Evolutionary conservation across 139 green algal species (phyloP).

Genomic region (Chlamydomonas applanata): DNA sequence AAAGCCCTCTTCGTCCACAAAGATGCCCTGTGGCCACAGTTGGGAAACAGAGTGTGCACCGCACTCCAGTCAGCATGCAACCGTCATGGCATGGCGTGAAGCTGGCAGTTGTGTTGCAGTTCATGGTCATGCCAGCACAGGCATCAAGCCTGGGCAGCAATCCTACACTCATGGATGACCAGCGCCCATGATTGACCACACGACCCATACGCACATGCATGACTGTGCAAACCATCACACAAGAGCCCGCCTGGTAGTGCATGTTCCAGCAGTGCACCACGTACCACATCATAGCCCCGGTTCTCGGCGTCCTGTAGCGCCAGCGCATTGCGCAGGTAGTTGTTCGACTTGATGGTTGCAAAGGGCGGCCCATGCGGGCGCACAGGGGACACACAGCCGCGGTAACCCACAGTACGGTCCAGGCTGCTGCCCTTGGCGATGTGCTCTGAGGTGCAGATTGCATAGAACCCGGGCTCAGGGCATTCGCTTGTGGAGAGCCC

Average conservation of each 20-base stretch:
- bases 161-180: too few species aligned
- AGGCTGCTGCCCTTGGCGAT: slow-evolving; percentile 20
- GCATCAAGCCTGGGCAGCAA: too few species aligned
- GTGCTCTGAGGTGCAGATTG: slow-evolving; percentile 46
- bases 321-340: slow-evolving; percentile 66
- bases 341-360: slow-evolving; percentile 58
- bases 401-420: slow-evolving; percentile 42
- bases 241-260: too few species aligned
- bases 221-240: too few species aligned
- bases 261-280: too few species aligned
- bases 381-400: slow-evolving; percentile 54
- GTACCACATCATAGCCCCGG: slow-evolving; percentile 49
- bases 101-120: too few species aligned
- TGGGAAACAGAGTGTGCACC: too few species aligned
- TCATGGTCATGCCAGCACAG: too few species aligned
- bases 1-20: slow-evolving; percentile 66
- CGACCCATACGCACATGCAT: too few species aligned
- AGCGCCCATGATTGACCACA: too few species aligned
- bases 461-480: slow-evolving; percentile 60
- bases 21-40: slow-evolving; percentile 75
- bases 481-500: slow-evolving; percentile 41
- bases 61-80: too few species aligned
- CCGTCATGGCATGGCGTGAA: too few species aligned
- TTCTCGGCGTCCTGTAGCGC: slow-evolving; percentile 51
- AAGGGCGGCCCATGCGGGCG: slow-evolving; percentile 47